Base-by-base conservation (phyloP, 169 alveolate species). In the Plasmodium ovale region DNA sequence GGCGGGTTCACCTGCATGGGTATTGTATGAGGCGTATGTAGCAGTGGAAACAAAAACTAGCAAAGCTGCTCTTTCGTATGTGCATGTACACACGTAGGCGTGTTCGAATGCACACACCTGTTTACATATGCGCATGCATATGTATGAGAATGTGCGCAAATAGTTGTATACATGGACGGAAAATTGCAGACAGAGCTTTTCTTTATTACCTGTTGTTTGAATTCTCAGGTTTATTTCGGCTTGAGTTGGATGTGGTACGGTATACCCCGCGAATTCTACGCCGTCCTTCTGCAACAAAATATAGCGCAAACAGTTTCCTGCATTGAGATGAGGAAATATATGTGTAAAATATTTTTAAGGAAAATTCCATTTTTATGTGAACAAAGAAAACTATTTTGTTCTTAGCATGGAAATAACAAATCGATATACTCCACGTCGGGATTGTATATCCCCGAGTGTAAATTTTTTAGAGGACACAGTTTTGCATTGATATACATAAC, bases 191-290 rank as follows among this genome's bases (percentile, higher is more conserved):
- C n/a, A n/a, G n/a, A n/a, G 27, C 33, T 10, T 44, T 47, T 60
- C 56, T 54, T 49, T 58, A 19, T 21, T 42, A 94, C 97, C 97
- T 37, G 97, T 93, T 3, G 97, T 95, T 84, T 95, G 97, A 42
- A 95, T 87, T 31, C 97, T 82, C 16, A 95, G 49, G 79, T 94
- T 95, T 67, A 95, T 92, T 67, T 93, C 96, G 9, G 94, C 92
- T 69, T 93, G 94, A 58, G 95, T 94, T 27, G 97, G 97, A 71
- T 95, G 97, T 51, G 97, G 97, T 4, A 95, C 95, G 23, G 97
- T 93, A 54, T 95, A 95, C 35, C 97, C 97, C 6, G 97, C 97
- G 62, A 95, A 95, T 67, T 92, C 95, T 19, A 95, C 96, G 44
- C 93, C 96, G 39, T 95, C 88, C 51, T 93, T 89, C 74, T 94